Evolutionary conservation across 1,284 basidiomycete genomes (phyloP), one percentile per base, ranked within the genome.

Genomic region (Macrocystidia cucumis): DNA sequence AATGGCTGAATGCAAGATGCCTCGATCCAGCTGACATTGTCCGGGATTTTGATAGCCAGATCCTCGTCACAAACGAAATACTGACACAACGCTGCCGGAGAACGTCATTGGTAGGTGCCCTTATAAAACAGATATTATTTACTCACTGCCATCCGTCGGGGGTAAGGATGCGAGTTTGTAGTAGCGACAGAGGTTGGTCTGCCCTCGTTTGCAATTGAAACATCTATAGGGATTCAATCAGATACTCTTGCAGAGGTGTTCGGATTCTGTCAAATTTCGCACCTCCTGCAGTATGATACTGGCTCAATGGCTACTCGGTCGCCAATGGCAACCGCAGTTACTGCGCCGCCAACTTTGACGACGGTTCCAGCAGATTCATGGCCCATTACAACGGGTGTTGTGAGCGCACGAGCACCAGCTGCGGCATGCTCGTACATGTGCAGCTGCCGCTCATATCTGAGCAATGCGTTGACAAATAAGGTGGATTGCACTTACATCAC

Each of bases 261-360:
- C 97, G 25, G 89, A 74, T n/a, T 88, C 89, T 32, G 69, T 69
- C 85, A 87, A 52, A 69, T 77, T 30, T 62, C 56, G 58, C 84
- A 88, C 29, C 67, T 67, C 40, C 75, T 76, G 66, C 92, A 97
- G n/a, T 69, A 81, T 81, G 52, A 92, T 75, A 27, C 93, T 93
- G 8, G 90, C 88, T 98, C 93, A 54, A 97, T 86, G n/a, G 92
- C 93, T 34, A 98, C 91, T 32, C 89, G 78, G 59, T 92, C 87
- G 31, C 93, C 92, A 14, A 85, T 74, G 16, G 71, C 64, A 43
- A 96, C 64, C 57, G 72, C 50, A 43, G 64, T 66, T 39, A 84
- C 78, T 29, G 73, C 74, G 16, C 75, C 68, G 7, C 83, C 82
- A 35, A 90, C 67, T 4, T 84, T 77, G 35, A 80, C 80, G 49